Percentiles rank a stretch among this genome's conserved stretches.
These are phyloP conservation scores for Fusarium sarcochroum DNA, from an alignment of 2,329 filamentous ascomycete species.

Conservation along the genomic window DNA sequence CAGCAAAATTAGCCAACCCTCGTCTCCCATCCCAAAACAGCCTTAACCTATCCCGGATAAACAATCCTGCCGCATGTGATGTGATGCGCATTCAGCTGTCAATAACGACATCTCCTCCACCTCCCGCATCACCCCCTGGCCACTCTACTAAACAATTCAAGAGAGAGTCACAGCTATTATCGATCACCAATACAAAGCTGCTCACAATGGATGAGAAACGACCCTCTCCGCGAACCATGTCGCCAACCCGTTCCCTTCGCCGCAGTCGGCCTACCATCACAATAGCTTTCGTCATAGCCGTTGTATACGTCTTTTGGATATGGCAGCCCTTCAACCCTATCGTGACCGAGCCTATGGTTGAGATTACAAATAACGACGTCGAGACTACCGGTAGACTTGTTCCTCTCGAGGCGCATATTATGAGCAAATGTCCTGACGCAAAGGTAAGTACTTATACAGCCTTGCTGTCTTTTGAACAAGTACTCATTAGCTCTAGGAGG, in stretches of 20 bases:
- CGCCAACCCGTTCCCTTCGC: constrained; percentile 43
- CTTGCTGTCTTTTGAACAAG: background rate
- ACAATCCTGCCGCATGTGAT: constrained; percentile 38
- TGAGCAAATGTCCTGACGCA: constrained; percentile 97
- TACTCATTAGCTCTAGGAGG: constrained; percentile 67
- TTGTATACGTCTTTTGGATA: constrained; percentile 48
- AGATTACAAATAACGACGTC: constrained; percentile 5
- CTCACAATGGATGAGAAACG: constrained; percentile 53
- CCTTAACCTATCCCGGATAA: constrained; percentile 31
- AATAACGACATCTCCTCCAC: constrained; percentile 35
- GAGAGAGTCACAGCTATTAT: constrained; percentile 1
- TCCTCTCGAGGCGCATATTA: constrained; percentile 93
- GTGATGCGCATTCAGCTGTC: constrained; percentile 25
- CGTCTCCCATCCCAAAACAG: constrained; percentile 17
- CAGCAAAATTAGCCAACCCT: background rate
- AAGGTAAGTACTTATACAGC: constrained; percentile 58
- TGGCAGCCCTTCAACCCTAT: constrained; percentile 44
- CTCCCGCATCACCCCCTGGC: constrained; percentile 13
- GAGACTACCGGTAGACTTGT: constrained; percentile 61
- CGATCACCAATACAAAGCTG: constrained; percentile 6
- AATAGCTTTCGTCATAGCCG: constrained; percentile 44
- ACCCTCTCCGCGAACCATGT: constrained; percentile 38
- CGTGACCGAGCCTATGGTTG: constrained; percentile 17
- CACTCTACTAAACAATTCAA: constrained; percentile 14
- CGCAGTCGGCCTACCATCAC: constrained; percentile 44